Evolutionary conservation across 2,329 filamentous ascomycete species (phyloP).

Genomic region (Zarea fungicola): DNA sequence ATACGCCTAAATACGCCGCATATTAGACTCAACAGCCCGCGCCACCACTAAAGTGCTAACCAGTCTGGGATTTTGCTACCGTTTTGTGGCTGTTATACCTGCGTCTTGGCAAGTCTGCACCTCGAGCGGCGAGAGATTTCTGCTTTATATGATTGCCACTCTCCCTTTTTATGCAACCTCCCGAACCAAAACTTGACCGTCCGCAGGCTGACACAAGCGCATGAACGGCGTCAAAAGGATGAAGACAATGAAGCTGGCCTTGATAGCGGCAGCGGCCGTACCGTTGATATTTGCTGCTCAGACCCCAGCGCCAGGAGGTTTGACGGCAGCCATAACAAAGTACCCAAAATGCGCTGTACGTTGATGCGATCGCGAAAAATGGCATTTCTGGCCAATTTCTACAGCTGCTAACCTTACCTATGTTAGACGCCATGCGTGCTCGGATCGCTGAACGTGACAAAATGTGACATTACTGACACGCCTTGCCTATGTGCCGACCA

Average conservation of each 20-base stretch:
- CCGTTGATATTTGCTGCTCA: background rate
- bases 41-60: too few species aligned
- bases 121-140: too few species aligned
- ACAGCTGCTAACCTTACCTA: background rate
- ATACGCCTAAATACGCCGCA: too few species aligned
- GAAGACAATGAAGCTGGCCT: background rate
- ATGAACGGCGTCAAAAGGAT: too few species aligned
- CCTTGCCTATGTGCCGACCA: conserved; percentile 8
- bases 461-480: background rate
- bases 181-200: too few species aligned
- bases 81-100: too few species aligned
- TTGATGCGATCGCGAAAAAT: background rate
- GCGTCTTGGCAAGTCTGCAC: too few species aligned
- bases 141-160: too few species aligned
- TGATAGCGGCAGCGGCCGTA: background rate
- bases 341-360: conserved; percentile 10
- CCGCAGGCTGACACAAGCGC: too few species aligned
- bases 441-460: background rate
- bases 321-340: background rate
- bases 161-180: too few species aligned
- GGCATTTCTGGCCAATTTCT: background rate
- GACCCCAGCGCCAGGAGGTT: conserved; percentile 1
- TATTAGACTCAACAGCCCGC: too few species aligned
- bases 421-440: background rate
- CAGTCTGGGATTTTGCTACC: too few species aligned